Evolutionary conservation across 208 protist genomes (phyloP).

Genomic region (Trypanosoma caninum): DNA sequence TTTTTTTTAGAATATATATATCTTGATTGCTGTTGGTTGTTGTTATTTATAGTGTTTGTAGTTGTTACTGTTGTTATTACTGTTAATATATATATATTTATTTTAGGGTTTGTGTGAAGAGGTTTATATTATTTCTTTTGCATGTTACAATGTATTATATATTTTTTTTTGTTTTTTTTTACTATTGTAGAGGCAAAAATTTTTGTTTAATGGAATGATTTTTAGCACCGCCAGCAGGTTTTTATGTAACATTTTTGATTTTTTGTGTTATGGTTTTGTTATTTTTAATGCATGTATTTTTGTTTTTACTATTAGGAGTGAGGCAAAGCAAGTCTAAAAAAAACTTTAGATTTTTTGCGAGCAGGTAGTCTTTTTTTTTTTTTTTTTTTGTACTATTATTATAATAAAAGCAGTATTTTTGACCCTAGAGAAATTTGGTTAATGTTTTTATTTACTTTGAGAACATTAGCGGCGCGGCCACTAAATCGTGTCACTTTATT

Average conservation of each 20-base stretch:
- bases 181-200: too few species aligned
- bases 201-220: too few species aligned
- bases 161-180: too few species aligned
- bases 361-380: neutral
- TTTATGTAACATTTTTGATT: too few species aligned
- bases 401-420: neutral
- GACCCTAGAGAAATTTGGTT: neutral
- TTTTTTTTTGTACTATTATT: neutral
- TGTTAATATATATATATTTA: neutral
- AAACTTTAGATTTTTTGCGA: too few species aligned
- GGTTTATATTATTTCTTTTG: neutral
- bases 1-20: conserved; percentile 6
- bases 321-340: too few species aligned
- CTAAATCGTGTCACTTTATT: conserved; percentile 32
- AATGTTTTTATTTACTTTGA: conserved; percentile 16
- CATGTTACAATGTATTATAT: neutral
- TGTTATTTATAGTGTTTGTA: too few species aligned
- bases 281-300: neutral
- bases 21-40: neutral
- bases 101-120: neutral
- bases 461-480: conserved; percentile 1
- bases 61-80: too few species aligned
- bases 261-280: too few species aligned
- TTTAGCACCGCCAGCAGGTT: too few species aligned
- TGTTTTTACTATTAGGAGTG: too few species aligned